These are phyloP conservation scores for Hypoxylon sp. DNA, from an alignment of 2,329 filamentous ascomycete species.

Conservation along the genomic window DNA sequence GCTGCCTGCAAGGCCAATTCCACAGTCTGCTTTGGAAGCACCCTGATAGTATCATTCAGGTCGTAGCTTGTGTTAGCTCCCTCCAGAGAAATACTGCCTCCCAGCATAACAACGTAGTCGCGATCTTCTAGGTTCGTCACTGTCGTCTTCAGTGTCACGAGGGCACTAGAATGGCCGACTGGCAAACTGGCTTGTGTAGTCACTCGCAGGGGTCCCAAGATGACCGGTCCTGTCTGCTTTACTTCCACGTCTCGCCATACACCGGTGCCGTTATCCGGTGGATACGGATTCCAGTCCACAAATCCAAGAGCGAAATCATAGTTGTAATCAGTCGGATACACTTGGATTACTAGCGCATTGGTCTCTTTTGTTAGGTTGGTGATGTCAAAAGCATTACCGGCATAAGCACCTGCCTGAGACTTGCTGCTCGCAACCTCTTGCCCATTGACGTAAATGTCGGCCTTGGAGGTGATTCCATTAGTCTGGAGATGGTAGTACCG, in stretches of 20 bases:
- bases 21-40: constrained; percentile 56
- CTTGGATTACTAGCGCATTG: constrained; percentile 67
- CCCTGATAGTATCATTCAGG: constrained; percentile 53
- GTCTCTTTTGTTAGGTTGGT: constrained; percentile 57
- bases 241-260: constrained; percentile 72
- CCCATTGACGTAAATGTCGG: constrained; percentile 72
- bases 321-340: constrained; percentile 70
- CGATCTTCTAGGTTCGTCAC: constrained; percentile 58
- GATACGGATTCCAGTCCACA: constrained; percentile 73
- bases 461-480: constrained; percentile 71
- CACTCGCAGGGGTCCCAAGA: constrained; percentile 61
- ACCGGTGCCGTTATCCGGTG: constrained; percentile 73
- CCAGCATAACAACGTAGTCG: constrained; percentile 55
- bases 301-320: constrained; percentile 71
- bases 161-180: constrained; percentile 49
- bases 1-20: constrained; percentile 56
- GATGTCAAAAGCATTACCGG: constrained; percentile 68
- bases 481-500: constrained; percentile 67
- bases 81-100: constrained; percentile 54
- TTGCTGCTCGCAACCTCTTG: constrained; percentile 62
- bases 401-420: constrained; percentile 68
- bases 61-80: constrained; percentile 43
- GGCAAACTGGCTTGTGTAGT: constrained; percentile 57
- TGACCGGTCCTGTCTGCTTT: constrained; percentile 66
- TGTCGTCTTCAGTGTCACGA: constrained; percentile 56